These are phyloP conservation scores for Lizonia empirigonia DNA, from an alignment of 2,329 filamentous ascomycete species.

Conservation along the genomic window DNA sequence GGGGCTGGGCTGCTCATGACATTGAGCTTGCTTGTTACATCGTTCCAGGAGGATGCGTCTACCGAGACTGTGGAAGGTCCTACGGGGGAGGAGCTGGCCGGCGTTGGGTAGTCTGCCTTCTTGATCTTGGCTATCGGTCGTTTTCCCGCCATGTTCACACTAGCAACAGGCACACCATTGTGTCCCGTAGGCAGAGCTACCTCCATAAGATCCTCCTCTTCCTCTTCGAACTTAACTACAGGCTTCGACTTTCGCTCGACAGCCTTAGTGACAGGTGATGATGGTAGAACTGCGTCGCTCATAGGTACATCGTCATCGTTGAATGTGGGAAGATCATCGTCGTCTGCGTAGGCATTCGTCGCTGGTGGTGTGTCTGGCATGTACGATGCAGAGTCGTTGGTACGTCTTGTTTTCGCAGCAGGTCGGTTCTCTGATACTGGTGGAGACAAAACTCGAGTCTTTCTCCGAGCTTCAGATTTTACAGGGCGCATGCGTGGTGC, in stretches of 20 bases:
- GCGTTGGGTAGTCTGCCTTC: slow-evolving; percentile 71
- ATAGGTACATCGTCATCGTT: slow-evolving; percentile 74
- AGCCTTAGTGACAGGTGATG: slow-evolving; percentile 82
- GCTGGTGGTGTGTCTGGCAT: slow-evolving; percentile 51
- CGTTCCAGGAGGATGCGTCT: slow-evolving; percentile 86
- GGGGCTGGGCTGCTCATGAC: slow-evolving; percentile 75
- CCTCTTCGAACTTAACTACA: slow-evolving; percentile 64
- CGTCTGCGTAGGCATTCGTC: slow-evolving; percentile 53
- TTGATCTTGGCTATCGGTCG: slow-evolving; percentile 74
- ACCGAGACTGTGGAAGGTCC: slow-evolving; percentile 61
- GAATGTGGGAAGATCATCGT: slow-evolving; percentile 62
- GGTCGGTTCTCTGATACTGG: slow-evolving; percentile 59
- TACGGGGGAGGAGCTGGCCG: slow-evolving; percentile 76
- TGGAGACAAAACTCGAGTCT: slow-evolving; percentile 80
- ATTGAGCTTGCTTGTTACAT: slow-evolving; percentile 83
- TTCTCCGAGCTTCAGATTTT: slow-evolving; percentile 77
- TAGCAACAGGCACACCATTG: slow-evolving; percentile 66
- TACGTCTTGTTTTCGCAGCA: slow-evolving; percentile 27
- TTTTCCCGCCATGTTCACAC: slow-evolving; percentile 83
- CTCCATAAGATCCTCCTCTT: slow-evolving; percentile 84
- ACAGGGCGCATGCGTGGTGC: slow-evolving; percentile 65
- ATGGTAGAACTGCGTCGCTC: slow-evolving; percentile 79
- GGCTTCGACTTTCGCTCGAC: slow-evolving; percentile 70
- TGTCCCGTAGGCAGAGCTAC: slow-evolving; percentile 76
- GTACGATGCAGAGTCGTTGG: slow-evolving; percentile 50